phyloP scores from a whole-genome alignment of 2,329 filamentous ascomycete species.

The Aureobasidium lini region DNA sequence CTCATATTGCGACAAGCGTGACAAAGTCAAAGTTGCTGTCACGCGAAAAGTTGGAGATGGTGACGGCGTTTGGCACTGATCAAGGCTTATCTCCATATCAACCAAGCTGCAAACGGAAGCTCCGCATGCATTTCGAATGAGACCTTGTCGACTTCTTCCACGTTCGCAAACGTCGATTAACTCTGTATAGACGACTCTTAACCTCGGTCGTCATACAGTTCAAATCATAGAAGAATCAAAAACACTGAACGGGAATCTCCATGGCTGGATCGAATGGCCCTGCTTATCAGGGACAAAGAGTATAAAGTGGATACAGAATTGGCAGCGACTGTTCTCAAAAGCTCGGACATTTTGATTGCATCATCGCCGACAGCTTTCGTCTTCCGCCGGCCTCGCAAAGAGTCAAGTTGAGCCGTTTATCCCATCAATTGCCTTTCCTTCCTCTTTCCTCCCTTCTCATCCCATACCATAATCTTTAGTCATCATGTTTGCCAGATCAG shows the following conservation, averaged over 20 bases:
- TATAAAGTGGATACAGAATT: not conserved
- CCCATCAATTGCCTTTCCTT: not conserved
- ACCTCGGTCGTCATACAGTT: no score
- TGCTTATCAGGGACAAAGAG: not conserved
- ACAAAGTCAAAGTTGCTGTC: not conserved
- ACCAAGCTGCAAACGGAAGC: not conserved
- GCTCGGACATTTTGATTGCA: constrained; percentile 3
- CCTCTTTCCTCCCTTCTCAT: not conserved
- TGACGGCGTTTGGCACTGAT: not conserved
- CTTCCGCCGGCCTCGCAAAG: constrained; percentile 1
- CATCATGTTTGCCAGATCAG: constrained; percentile 37
- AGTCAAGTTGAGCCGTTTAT: not conserved
- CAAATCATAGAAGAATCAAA: no score
- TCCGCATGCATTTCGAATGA: not conserved
- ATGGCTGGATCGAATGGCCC: no score
- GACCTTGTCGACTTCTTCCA: not conserved
- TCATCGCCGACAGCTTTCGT: constrained; percentile 1
- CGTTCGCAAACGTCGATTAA: not conserved
- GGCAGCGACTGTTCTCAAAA: not conserved
- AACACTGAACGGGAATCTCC: no score
- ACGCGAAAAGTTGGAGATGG: not conserved
- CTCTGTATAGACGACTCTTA: not conserved
- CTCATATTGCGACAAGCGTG: constrained; percentile 47
- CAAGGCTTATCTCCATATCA: not conserved
- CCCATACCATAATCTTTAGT: constrained; percentile 4